Conservation (phyloP, 2,329 filamentous ascomycete species). For the Diatrype stigma region DNA sequence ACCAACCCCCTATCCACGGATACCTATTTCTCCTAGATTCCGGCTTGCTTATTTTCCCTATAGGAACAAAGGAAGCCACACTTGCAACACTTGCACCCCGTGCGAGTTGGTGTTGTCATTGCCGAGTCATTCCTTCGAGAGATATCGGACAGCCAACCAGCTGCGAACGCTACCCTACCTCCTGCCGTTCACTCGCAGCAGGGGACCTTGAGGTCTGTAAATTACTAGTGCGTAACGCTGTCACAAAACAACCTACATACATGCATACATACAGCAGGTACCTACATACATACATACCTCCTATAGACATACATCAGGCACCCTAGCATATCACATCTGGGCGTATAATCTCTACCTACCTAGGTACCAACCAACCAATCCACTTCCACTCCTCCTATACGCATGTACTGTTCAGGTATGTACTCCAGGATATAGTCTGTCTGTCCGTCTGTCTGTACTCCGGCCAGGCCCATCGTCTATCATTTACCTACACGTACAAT, state of each 20-base stretch:
- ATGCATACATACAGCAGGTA: neutral
- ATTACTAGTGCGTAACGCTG: neutral
- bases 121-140: neutral
- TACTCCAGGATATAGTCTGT: no score
- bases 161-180: neutral
- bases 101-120: neutral
- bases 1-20: no score
- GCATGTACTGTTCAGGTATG: neutral
- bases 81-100: neutral
- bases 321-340: no score
- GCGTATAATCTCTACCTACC: no score
- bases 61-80: neutral
- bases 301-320: no score
- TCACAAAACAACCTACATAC: neutral
- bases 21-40: neutral
- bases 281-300: conserved; percentile 1
- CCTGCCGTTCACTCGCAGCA: neutral
- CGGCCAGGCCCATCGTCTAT: no score
- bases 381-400: neutral
- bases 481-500: no score
- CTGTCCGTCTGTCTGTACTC: no score
- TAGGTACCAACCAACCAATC: no score
- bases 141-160: neutral
- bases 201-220: neutral
- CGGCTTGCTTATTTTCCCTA: neutral